Evolutionary conservation across 2,329 filamentous ascomycete species (phyloP).

Genomic region (Chaetoscypha palmicola): DNA sequence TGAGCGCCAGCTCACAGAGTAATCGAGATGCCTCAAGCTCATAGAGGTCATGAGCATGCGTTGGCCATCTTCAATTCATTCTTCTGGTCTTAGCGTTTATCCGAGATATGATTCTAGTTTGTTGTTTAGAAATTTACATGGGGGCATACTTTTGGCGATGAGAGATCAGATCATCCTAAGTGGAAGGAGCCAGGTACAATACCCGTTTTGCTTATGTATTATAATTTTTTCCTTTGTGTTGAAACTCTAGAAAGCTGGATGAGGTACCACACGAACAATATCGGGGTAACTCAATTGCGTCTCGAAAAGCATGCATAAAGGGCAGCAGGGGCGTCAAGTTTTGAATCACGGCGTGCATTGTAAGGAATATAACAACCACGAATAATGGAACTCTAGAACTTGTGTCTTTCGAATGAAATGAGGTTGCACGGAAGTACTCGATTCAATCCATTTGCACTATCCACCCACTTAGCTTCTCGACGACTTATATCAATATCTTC

Average conservation of each 20-base stretch:
- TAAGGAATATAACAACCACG: slow-evolving; percentile 19
- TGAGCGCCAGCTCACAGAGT: slow-evolving; percentile 89
- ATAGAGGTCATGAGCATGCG: slow-evolving; percentile 12
- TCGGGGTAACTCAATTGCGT: slow-evolving; percentile 5
- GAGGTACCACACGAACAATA: slow-evolving; percentile 9
- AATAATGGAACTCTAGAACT: slow-evolving; percentile 24
- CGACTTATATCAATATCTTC: no score
- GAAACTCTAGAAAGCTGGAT: slow-evolving; percentile 16
- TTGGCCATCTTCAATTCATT: slow-evolving; percentile 4
- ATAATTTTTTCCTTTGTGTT: slow-evolving; percentile 14
- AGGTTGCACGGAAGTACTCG: background rate
- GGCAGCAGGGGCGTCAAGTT: slow-evolving; percentile 11
- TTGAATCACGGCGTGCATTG: slow-evolving; percentile 18
- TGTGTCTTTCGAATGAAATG: background rate
- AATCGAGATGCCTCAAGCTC: slow-evolving; percentile 70
- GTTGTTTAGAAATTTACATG: background rate
- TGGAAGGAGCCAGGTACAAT: slow-evolving; percentile 4
- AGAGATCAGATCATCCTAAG: background rate
- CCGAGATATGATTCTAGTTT: background rate
- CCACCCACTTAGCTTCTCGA: no score
- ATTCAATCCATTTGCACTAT: background rate
- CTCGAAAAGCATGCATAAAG: slow-evolving; percentile 10
- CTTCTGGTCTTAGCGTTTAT: slow-evolving; percentile 7
- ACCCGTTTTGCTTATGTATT: slow-evolving; percentile 20
- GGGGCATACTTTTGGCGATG: slow-evolving; percentile 3